Evolutionary conservation across 768 basidiomycete species (phyloP), one percentile per base, ranked within the genome.

Genomic region (Lentinula raphanica): DNA sequence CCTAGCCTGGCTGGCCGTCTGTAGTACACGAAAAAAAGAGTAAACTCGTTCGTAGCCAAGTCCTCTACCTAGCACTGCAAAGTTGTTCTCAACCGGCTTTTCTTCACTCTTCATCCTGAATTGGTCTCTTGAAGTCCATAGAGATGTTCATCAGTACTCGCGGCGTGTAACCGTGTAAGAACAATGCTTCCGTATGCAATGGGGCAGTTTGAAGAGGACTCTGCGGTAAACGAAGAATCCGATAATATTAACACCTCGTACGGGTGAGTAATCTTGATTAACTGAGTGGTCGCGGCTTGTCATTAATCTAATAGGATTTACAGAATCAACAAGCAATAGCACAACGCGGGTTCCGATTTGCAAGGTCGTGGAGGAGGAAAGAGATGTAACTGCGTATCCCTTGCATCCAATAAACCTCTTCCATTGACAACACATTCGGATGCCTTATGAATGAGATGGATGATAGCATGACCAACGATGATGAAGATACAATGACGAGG

Each of bases 171-270:
- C n/a, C n/a, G n/a, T n/a, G n/a, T n/a, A n/a, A n/a, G n/a, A n/a
- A n/a, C n/a, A n/a, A n/a, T n/a, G n/a, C n/a, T n/a, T n/a, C n/a
- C n/a, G n/a, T n/a, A n/a, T n/a, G n/a, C n/a, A 93, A 68, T 87
- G 90, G 78, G 88, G 90, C 49, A 89, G 92, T 64, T 71, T 93
- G 91, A 92, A 58, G 91, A 92, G 68, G 91, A 92, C 71, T 81
- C 77, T 54, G 88, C 91, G 63, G 67, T 92, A 17, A 90, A 92
- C 59, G 87, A 88, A n/a, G n/a, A n/a, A n/a, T n/a, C n/a, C n/a
- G n/a, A n/a, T n/a, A n/a, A n/a, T n/a, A n/a, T n/a, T n/a, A n/a
- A n/a, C n/a, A n/a, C n/a, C n/a, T n/a, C n/a, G n/a, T n/a, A 44
- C 75, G 83, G 62, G 90, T 88, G 65, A 62, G 82, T 73, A 29